phyloP scores from a whole-genome alignment of 306 rosid species.

The Astragalus membranaceus region DNA sequence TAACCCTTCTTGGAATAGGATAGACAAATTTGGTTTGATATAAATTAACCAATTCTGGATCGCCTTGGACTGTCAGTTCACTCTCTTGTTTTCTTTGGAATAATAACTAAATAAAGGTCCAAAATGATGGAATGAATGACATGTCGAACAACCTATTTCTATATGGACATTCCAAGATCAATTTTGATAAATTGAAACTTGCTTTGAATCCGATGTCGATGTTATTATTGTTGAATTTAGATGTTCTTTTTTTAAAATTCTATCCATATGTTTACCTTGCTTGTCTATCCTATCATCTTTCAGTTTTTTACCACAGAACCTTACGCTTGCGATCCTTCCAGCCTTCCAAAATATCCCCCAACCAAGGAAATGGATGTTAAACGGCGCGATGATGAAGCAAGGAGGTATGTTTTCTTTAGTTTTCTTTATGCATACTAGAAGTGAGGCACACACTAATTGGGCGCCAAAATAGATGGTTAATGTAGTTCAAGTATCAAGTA shows the following conservation, averaged over 20 bases:
- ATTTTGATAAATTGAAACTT: conserved; percentile 1
- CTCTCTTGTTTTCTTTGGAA: neutral
- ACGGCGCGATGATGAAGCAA: conserved; percentile 80
- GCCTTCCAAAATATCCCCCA: conserved; percentile 90
- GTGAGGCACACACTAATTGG: neutral
- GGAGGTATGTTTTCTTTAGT: conserved; percentile 40
- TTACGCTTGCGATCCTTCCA: conserved; percentile 82
- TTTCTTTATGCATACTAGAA: conserved; percentile 17
- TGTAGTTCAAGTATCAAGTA: no score
- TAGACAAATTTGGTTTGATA: conserved; percentile 5
- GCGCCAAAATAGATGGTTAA: no score
- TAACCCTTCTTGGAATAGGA: conserved; percentile 12
- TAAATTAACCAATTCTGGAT: neutral
- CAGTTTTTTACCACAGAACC: conserved; percentile 90
- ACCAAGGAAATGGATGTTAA: conserved; percentile 93
- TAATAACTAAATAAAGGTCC: neutral
- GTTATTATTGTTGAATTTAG: conserved; percentile 13
- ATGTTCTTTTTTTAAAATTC: neutral
- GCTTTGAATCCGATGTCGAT: conserved; percentile 12
- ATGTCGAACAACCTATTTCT: conserved; percentile 1
- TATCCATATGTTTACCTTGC: neutral
- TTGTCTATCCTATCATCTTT: conserved; percentile 25
- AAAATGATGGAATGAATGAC: neutral
- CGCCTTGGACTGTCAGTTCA: neutral
- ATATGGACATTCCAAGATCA: conserved; percentile 5